Conservation (phyloP, 2,329 filamentous ascomycete genomes). For the Ilyonectria destructans region DNA sequence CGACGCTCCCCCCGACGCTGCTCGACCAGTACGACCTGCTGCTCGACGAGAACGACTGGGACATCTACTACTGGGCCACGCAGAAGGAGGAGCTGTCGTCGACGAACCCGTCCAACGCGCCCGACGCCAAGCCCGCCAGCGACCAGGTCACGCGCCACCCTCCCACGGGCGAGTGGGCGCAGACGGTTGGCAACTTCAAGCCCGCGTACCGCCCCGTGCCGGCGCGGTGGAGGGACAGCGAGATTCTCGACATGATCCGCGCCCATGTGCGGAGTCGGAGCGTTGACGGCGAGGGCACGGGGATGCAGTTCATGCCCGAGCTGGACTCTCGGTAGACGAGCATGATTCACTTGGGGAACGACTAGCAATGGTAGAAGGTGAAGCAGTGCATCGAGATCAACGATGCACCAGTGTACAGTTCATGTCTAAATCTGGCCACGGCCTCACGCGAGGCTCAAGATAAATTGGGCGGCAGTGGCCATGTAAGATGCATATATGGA, state of each 20-base stretch:
- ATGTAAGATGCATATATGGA: slow-evolving; percentile 33
- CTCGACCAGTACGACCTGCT: slow-evolving; percentile 91
- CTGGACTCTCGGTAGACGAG: slow-evolving; percentile 49
- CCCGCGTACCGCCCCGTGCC: slow-evolving; percentile 95
- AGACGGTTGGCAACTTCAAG: slow-evolving; percentile 95
- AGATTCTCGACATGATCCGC: slow-evolving; percentile 83
- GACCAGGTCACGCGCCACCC: slow-evolving; percentile 56
- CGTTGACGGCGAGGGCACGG: slow-evolving; percentile 59
- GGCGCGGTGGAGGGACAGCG: slow-evolving; percentile 85
- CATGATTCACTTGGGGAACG: no score
- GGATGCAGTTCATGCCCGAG: slow-evolving; percentile 74
- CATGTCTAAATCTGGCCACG: neutral
- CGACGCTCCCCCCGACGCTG: slow-evolving; percentile 80
- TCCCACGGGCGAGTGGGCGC: slow-evolving; percentile 87
- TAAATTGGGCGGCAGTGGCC: slow-evolving; percentile 6
- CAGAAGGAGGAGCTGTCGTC: slow-evolving; percentile 76
- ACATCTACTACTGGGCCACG: slow-evolving; percentile 99
- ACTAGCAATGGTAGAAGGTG: neutral
- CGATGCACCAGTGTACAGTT: slow-evolving; percentile 4
- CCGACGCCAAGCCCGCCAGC: slow-evolving; percentile 44
- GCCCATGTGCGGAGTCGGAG: slow-evolving; percentile 81
- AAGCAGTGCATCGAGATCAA: neutral
- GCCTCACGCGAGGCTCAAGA: neutral
- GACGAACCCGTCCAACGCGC: slow-evolving; percentile 54
- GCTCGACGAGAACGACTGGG: slow-evolving; percentile 99